Base-by-base conservation (phyloP, 768 basidiomycete species). In the Mrakia blollopis region DNA sequence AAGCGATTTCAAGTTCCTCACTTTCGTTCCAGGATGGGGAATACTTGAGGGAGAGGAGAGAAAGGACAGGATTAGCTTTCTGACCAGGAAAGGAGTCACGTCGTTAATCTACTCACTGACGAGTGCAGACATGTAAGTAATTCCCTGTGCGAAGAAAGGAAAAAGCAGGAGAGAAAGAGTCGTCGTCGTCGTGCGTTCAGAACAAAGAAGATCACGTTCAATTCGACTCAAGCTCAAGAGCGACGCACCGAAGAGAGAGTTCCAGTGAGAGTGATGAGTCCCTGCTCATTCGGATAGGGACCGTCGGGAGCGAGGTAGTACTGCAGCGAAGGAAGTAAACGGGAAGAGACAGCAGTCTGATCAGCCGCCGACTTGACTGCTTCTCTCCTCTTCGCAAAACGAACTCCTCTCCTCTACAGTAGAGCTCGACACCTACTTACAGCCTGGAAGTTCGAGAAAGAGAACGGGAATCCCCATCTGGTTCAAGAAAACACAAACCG, bases 391-490 rank as follows among this genome's bases (percentile, higher is more conserved):
- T n/a, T n/a, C n/a, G n/a, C n/a, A n/a, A n/a, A n/a, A n/a, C n/a
- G n/a, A n/a, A n/a, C 23, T 5, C 61, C 28, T 62, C 61, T n/a
- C n/a, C 61, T 62, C 61, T 13, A 28, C n/a, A 30, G 61, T n/a
- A 63, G n/a, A 28, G 25, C 8, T 1, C 3, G 57, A 50, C 3
- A 50, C 57, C 28, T 28, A 50, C 57, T 13, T 28, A 57, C 57
- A 10, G 62, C 62, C 30, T 63, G 62, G 30, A 63, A 63, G 30
- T 63, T 32, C 18, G 62, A 30, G 30, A 63, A 63, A 14, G 62
- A 63, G 16, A 63, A 63, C 2, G 62, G 62, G 62, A 63, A 63
- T 3, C 62, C 62, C 62, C 62, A 63, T 63, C 62, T 63, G 32
- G n/a, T n/a, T n/a, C n/a, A n/a, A n/a, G n/a, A n/a, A n/a, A n/a